Evolutionary conservation across 345 rosid species (phyloP), one percentile per base, ranked within the genome.

Genomic region (Camelina hispida): DNA sequence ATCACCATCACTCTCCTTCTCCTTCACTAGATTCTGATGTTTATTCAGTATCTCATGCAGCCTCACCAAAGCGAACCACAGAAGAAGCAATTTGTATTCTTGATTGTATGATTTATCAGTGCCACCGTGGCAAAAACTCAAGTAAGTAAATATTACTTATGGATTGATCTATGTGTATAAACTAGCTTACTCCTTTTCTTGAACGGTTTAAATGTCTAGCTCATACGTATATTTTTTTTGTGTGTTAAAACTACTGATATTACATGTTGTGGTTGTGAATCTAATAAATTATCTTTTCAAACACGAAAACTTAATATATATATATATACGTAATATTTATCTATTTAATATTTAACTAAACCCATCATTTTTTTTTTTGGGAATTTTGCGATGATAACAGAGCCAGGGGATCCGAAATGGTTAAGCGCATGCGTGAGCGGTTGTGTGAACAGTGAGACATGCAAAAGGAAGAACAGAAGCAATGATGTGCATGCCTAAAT

Each of bases 1-100:
- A 18, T 71, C 59, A 30, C 15, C 37, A 18, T 59, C 74, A 60
- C 59, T 52, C 72, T 40, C 62, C 51, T 22, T 14, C 67, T 20
- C 66, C 42, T 47, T 22, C 75, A 34, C 7, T 3, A 46, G 43
- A 17, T 16, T 10, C 1, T 47, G 56, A 48, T 38, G 0, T 1
- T 14, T 9, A 14, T 37, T 12, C 4, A 52, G 2, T 1, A 0
- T 51, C 18, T 13, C 0, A 14, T 22, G 44, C 40, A 40, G 40
- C 25, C 14, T 62, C 66, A 62, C 8, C 17, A 42, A 14, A 42
- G 2, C 5, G 52, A 43, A 3, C 32, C 0, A 2, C 4, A 4
- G 0, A 12, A 0, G 0, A 0, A 2, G 7, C 17, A 25, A 11
- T 16, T 18, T 69, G 66, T 56, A 13, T 4, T 2, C 3, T 13